phyloP scores from a whole-genome alignment of 345 rosid genomes.

The Pistacia integerrima region DNA sequence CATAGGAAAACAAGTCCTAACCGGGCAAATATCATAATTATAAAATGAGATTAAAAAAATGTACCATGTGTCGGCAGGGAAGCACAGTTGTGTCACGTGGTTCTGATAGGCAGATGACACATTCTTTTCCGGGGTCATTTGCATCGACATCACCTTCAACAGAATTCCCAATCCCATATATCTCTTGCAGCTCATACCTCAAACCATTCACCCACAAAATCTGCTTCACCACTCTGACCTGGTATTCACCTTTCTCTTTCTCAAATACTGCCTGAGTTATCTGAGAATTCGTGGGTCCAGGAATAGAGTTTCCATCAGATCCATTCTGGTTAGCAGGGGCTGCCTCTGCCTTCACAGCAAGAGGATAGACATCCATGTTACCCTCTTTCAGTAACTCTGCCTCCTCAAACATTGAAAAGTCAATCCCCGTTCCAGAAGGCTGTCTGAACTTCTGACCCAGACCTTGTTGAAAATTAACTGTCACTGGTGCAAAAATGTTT shows the following conservation, averaged over 20 bases:
- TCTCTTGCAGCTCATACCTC: constrained; percentile 93
- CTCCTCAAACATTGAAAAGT: constrained; percentile 67
- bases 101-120: constrained; percentile 93
- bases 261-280: constrained; percentile 72
- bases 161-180: constrained; percentile 88
- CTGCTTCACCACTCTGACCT: constrained; percentile 70
- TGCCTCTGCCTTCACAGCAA: constrained; percentile 82
- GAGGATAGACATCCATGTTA: constrained; percentile 60
- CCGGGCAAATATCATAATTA: background rate
- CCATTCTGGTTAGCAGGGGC: constrained; percentile 37
- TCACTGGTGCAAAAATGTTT: constrained; percentile 55
- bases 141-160: constrained; percentile 69
- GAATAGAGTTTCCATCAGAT: constrained; percentile 44
- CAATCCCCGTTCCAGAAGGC: constrained; percentile 75
- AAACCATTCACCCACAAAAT: constrained; percentile 72
- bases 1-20: background rate
- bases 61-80: constrained; percentile 98
- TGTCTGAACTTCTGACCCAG: constrained; percentile 85
- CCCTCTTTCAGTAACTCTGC: constrained; percentile 45
- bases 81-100: constrained; percentile 90
- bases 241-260: constrained; percentile 73
- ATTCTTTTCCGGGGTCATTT: constrained; percentile 86
- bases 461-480: constrained; percentile 66
- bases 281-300: constrained; percentile 61
- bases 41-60: background rate